Evolutionary conservation across 2,329 filamentous ascomycete species (phyloP).

Genomic region (Calycina herbarum): DNA sequence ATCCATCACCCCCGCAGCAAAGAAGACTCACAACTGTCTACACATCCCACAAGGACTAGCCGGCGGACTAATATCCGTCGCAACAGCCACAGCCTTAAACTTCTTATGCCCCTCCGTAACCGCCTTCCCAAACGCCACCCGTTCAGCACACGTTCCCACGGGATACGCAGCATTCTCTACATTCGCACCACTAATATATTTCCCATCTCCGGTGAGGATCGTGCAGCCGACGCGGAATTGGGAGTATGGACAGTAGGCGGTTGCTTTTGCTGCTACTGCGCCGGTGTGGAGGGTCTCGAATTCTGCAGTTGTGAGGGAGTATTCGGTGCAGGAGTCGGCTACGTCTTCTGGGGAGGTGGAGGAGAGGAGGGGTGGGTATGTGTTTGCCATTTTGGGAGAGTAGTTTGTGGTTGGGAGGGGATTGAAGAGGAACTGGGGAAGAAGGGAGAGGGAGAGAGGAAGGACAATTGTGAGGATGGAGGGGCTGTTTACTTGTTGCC

Average conservation of each 20-base stretch:
- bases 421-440: background rate
- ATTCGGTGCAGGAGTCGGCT: constrained; percentile 39
- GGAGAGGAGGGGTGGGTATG: constrained; percentile 28
- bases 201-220: constrained; percentile 61
- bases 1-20: background rate
- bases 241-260: constrained; percentile 70
- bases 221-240: constrained; percentile 87
- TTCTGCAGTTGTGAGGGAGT: constrained; percentile 60
- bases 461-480: background rate
- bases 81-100: constrained; percentile 81
- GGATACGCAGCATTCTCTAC: constrained; percentile 91
- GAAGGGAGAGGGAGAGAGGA: background rate
- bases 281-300: constrained; percentile 65
- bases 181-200: constrained; percentile 68
- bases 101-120: constrained; percentile 50
- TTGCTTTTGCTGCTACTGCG: constrained; percentile 71
- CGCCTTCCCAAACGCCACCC: constrained; percentile 82
- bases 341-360: constrained; percentile 35
- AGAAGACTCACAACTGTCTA: constrained; percentile 72
- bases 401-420: background rate
- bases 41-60: constrained; percentile 93
- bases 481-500: background rate
- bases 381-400: constrained; percentile 5
- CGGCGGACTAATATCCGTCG: constrained; percentile 72
- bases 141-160: constrained; percentile 92